A percentile compares a stretch with the other conserved stretches of the same genome.
These are phyloP conservation scores for Acer yangbiense DNA, from an alignment of 345 rosid species.

Conservation along the genomic window DNA sequence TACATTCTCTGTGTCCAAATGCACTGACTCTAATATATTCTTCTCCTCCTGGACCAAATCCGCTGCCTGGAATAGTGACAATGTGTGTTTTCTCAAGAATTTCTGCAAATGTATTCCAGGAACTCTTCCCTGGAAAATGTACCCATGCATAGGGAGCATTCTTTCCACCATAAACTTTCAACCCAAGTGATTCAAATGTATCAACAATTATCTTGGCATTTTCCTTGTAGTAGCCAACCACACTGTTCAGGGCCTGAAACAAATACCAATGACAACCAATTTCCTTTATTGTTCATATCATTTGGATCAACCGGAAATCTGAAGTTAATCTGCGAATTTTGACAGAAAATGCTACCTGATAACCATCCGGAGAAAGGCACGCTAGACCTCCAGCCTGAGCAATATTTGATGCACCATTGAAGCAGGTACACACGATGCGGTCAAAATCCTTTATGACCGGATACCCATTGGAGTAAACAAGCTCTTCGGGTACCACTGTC, in stretches of 20 bases:
- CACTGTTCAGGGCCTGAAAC: conserved; percentile 15
- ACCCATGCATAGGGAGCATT: conserved; percentile 86
- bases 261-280: neutral
- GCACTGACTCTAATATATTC: conserved; percentile 77
- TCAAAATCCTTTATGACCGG: conserved; percentile 68
- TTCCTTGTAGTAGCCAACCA: conserved; percentile 60
- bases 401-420: conserved; percentile 84
- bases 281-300: too few relatives aligned
- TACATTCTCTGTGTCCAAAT: conserved; percentile 50
- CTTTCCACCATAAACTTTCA: conserved; percentile 63
- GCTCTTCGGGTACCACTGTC: conserved; percentile 82
- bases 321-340: neutral
- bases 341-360: conserved; percentile 37
- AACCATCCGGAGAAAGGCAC: conserved; percentile 66
- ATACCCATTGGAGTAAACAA: conserved; percentile 61
- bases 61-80: conserved; percentile 71
- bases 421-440: conserved; percentile 78
- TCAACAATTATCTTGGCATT: conserved; percentile 59
- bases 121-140: conserved; percentile 58
- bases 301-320: too few relatives aligned
- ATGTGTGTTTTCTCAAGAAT: conserved; percentile 72
- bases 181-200: conserved; percentile 49
- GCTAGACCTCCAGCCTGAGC: conserved; percentile 82
- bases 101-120: conserved; percentile 73
- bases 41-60: conserved; percentile 82